Percentiles rank a stretch among this genome's conserved stretches.
These are phyloP conservation scores for Bocquillonia castaneifolia DNA, from an alignment of 441 rosid species.

Conservation along the genomic window DNA sequence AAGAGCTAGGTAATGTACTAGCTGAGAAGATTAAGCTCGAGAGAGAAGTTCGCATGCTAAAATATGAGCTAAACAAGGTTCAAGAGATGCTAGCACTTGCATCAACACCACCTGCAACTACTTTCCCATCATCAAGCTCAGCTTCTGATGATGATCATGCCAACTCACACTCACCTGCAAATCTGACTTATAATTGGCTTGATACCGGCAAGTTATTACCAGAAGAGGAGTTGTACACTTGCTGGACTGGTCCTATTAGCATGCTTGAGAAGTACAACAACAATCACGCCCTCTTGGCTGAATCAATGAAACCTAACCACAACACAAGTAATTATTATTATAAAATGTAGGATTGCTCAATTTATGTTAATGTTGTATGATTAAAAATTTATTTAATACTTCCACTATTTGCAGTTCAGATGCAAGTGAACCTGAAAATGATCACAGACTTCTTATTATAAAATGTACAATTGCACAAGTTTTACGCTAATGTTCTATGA, in stretches of 20 bases:
- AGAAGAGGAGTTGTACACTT: conserved; percentile 6
- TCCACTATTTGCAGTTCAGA: not conserved
- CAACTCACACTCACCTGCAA: conserved; percentile 19
- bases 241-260: conserved; percentile 1
- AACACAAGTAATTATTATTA: not conserved
- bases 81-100: conserved; percentile 17
- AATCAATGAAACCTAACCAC: conserved; percentile 4
- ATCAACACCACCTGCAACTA: conserved; percentile 9
- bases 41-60: conserved; percentile 24
- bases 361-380: not conserved
- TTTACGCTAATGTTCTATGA: too few species aligned
- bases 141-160: conserved; percentile 23
- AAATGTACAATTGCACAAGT: too few species aligned
- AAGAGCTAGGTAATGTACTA: conserved; percentile 21
- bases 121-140: conserved; percentile 12
- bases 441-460: too few species aligned
- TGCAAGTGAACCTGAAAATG: not conserved
- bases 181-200: conserved; percentile 12
- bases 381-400: not conserved
- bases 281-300: not conserved
- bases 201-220: conserved; percentile 18
- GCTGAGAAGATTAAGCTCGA: conserved; percentile 32
- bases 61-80: conserved; percentile 21
- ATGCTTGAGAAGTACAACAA: not conserved
- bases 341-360: not conserved